These are phyloP conservation scores for Cryoendolithus antarcticus DNA, from an alignment of 2,329 filamentous ascomycete genomes.

Conservation along the genomic window DNA sequence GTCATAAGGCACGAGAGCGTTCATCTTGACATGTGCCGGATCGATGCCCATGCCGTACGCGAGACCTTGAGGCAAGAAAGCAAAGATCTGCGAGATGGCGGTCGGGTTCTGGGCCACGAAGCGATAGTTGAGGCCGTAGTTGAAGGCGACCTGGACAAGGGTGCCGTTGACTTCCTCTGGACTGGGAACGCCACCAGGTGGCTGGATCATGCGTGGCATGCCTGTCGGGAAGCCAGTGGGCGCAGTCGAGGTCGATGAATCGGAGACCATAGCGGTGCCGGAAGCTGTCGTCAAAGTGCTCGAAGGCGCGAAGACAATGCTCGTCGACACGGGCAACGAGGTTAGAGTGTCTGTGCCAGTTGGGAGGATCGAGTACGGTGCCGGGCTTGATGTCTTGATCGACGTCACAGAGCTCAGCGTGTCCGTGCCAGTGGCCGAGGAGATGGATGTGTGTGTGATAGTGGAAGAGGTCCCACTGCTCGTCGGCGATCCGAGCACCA, in stretches of 20 bases:
- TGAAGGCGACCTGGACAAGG: conserved; percentile 75
- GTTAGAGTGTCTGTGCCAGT: conserved; percentile 36
- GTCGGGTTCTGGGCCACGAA: conserved; percentile 63
- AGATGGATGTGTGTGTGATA: too few relatives aligned
- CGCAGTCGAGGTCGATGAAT: conserved; percentile 30
- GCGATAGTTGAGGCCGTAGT: conserved; percentile 65
- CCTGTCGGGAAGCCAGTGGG: conserved; percentile 47
- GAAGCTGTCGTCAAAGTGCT: conserved; percentile 13
- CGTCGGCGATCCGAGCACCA: too few relatives aligned
- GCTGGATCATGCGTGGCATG: conserved; percentile 65
- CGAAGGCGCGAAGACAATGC: conserved; percentile 45
- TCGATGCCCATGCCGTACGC: conserved; percentile 46
- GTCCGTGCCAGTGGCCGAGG: too few relatives aligned
- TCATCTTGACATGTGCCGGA: conserved; percentile 47
- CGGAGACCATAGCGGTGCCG: conserved; percentile 13
- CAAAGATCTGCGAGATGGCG: conserved; percentile 76
- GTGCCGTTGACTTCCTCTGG: conserved; percentile 46
- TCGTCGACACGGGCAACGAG: conserved; percentile 43
- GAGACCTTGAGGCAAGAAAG: conserved; percentile 60
- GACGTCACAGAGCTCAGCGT: too few relatives aligned
- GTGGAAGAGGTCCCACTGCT: too few relatives aligned
- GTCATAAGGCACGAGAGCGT: conserved; percentile 63
- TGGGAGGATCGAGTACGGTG: conserved; percentile 30
- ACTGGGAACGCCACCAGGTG: conserved; percentile 45
- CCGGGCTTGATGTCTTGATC: conserved; percentile 14